Conservation (phyloP, 23 red algal species). For the Gracilaria vermiculophylla region DNA sequence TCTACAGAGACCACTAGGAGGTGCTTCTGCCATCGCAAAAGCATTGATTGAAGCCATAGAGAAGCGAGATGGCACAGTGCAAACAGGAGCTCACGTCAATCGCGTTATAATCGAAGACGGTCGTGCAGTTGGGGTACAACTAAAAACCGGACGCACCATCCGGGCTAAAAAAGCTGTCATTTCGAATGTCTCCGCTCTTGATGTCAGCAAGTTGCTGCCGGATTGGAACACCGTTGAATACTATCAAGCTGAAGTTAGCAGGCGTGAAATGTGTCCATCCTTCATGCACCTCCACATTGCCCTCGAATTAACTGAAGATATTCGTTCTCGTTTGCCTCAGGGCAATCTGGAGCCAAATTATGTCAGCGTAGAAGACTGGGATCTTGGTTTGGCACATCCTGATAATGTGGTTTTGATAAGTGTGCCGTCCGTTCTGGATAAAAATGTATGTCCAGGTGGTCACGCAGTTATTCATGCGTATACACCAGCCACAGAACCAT, state of each 20-base stretch:
- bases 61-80: conserved; percentile 10
- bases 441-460: conserved; percentile 40
- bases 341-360: conserved; percentile 59
- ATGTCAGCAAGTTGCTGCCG: conserved; percentile 3
- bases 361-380: conserved; percentile 66
- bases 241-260: neutral
- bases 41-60: conserved; percentile 64
- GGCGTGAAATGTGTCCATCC: conserved; percentile 30
- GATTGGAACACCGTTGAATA: neutral
- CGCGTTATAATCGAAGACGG: conserved; percentile 26
- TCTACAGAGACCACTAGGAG: conserved; percentile 81
- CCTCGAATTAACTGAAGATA: conserved; percentile 31
- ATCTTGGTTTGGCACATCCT: conserved; percentile 20
- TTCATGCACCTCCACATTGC: conserved; percentile 86
- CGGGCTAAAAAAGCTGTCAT: conserved; percentile 4
- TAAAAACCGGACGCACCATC: neutral
- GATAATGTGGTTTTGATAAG: conserved; percentile 79
- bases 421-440: conserved; percentile 78
- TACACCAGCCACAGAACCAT: conserved; percentile 88
- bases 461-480: conserved; percentile 85
- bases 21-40: conserved; percentile 58
- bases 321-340: conserved; percentile 20
- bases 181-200: conserved; percentile 15
- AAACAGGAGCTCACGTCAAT: conserved; percentile 21
- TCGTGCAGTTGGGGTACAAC: conserved; percentile 38